These are phyloP conservation scores for Platanus orientalis DNA, from an alignment of 164 flowering plant species.

Conservation along the genomic window DNA sequence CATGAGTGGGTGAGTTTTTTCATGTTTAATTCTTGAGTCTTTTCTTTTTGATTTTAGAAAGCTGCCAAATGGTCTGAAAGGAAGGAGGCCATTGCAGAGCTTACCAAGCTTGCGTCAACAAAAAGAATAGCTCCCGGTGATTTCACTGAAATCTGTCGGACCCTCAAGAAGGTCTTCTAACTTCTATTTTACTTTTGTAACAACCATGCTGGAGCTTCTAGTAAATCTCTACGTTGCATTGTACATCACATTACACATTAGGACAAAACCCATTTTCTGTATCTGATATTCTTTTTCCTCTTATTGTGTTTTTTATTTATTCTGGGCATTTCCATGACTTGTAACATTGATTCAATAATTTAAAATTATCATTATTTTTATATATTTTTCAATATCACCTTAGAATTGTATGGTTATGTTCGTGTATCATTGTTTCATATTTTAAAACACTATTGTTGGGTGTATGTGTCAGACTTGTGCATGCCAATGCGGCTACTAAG, in stretches of 20 bases:
- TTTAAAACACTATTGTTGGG: not conserved
- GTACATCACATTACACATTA: too few relatives aligned
- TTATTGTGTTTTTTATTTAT: too few relatives aligned
- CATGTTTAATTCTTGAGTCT: not conserved
- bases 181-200: not conserved
- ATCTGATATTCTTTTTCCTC: too few relatives aligned
- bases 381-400: too few relatives aligned
- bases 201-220: not conserved
- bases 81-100: constrained; percentile 92
- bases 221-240: too few relatives aligned
- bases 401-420: too few relatives aligned
- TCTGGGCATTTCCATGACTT: too few relatives aligned
- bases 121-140: constrained; percentile 94
- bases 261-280: too few relatives aligned
- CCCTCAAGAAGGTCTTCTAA: constrained; percentile 73
- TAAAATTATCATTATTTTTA: too few relatives aligned
- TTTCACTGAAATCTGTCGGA: constrained; percentile 85
- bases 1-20: not conserved
- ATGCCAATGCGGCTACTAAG: not conserved
- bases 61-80: constrained; percentile 97
- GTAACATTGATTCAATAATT: too few relatives aligned
- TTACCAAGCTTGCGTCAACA: constrained; percentile 89
- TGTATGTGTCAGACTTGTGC: not conserved
- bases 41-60: constrained; percentile 48
- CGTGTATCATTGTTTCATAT: too few relatives aligned